Evolutionary conservation across 2,329 filamentous ascomycete genomes (phyloP), one percentile per base, ranked within the genome.

Genomic region (Cadophora luteo-olivacea): DNA sequence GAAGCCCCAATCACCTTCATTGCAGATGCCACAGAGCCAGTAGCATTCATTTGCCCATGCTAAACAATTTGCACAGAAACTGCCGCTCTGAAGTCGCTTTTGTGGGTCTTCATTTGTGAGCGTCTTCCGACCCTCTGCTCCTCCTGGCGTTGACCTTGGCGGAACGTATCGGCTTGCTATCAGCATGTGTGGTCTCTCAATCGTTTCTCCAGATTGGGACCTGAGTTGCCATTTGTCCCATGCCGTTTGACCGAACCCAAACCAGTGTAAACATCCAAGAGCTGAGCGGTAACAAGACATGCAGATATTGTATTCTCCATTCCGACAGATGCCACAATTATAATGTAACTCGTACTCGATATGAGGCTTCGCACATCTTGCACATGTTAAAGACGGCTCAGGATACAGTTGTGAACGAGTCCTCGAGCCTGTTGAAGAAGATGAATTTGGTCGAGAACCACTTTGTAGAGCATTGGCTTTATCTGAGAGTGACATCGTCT

Each of bases 1-100:
- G 78, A 93, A 97, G 0, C 95, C 95, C 94, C 94, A 98, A 76
- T 97, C 94, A 5, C 93, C 95, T 70, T 96, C 89, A 75, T 97
- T 97, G 81, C 95, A 98, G 32, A 85, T 79, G 68, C 91, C 88
- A 78, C 95, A 98, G 70, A 92, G 90, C 95, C 94, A 98, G 80
- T 92, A 97, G 79, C 93, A 96, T 63, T 91, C 87, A 75, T 97
- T 94, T 0, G 93, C 86, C 82, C 89, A 92, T 0, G 86, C 83
- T 22, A 86, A 82, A 78, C 95, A 97, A 60, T 86, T 86, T 48
- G 91, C 88, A 78, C 95, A 98, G 79, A 97, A 97, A 6, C 92
- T 89, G 24, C 95, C 95, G 64, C 87, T 89, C 79, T 96, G 89
- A 0, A 96, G 81, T 29, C 92, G 84, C 49, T 85, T 84, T 4